Evolutionary conservation across 331 rosid species (phyloP).

Genomic region (Stylosanthes scabra): DNA sequence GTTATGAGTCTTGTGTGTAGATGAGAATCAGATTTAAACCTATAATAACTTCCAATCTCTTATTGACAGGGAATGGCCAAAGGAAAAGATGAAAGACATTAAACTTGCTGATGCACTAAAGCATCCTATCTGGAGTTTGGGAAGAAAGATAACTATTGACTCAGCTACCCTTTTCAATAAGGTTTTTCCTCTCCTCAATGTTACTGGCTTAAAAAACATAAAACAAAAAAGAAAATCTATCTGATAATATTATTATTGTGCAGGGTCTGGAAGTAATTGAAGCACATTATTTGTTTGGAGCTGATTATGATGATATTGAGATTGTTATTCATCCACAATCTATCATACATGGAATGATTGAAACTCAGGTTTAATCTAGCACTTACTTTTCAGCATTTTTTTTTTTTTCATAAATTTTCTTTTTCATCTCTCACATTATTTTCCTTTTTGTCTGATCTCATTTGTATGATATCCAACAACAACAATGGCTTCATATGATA

Average conservation of each 20-base stretch:
- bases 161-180: constrained; percentile 97
- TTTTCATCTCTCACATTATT: neutral
- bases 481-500: no score
- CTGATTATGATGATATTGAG: constrained; percentile 82
- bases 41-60: no score
- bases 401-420: no score
- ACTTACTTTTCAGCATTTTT: no score
- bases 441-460: neutral
- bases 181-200: constrained; percentile 46
- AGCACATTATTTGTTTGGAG: constrained; percentile 97
- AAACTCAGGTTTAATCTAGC: constrained; percentile 76
- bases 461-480: neutral
- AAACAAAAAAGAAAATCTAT: constrained; percentile 18
- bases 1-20: no score
- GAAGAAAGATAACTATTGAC: constrained; percentile 91
- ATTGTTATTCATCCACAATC: constrained; percentile 96
- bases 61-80: constrained; percentile 81
- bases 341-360: constrained; percentile 91
- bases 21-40: no score
- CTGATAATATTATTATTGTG: constrained; percentile 7
- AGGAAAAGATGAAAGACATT: constrained; percentile 86
- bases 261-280: constrained; percentile 98
- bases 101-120: constrained; percentile 90
- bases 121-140: constrained; percentile 98
- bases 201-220: neutral